These are phyloP conservation scores for Calonectria honghensis DNA, from an alignment of 2,329 filamentous ascomycete species.

Conservation along the genomic window DNA sequence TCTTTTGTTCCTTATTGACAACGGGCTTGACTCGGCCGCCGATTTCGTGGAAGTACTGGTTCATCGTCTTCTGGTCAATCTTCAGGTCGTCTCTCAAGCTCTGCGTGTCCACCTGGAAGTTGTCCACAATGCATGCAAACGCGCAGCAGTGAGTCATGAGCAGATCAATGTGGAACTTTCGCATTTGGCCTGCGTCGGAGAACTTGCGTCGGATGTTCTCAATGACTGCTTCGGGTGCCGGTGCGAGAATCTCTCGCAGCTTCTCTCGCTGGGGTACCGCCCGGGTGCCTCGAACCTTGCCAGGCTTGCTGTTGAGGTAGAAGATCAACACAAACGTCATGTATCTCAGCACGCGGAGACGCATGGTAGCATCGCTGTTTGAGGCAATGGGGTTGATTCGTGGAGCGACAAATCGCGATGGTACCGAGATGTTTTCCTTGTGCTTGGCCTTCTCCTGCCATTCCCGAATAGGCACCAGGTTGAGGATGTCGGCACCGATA, in stretches of 20 bases:
- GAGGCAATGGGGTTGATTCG: conserved; percentile 74
- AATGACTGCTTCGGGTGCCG: conserved; percentile 77
- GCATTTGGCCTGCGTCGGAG: conserved; percentile 77
- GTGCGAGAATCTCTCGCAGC: conserved; percentile 73
- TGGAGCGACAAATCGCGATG: conserved; percentile 79
- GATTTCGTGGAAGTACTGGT: conserved; percentile 84
- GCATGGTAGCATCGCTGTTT: conserved; percentile 71
- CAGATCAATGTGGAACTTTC: conserved; percentile 83
- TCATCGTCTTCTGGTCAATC: conserved; percentile 82
- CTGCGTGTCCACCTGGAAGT: conserved; percentile 82
- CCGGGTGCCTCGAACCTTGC: conserved; percentile 67
- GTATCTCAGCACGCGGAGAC: conserved; percentile 77
- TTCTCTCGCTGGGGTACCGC: conserved; percentile 77
- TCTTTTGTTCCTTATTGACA: conserved; percentile 77
- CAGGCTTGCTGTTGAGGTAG: conserved; percentile 68
- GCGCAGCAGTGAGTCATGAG: conserved; percentile 84
- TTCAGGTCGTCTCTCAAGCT: conserved; percentile 83
- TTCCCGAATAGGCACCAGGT: conserved; percentile 80
- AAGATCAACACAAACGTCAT: conserved; percentile 75
- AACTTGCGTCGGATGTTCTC: conserved; percentile 83
- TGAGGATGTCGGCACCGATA: conserved; percentile 81
- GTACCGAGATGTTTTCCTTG: conserved; percentile 73
- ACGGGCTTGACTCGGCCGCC: conserved; percentile 80
- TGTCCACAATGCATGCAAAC: conserved; percentile 82
- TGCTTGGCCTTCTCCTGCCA: conserved; percentile 82